Percentiles rank a stretch among this genome's conserved stretches.
These are phyloP conservation scores for Trichoderma aggressivum DNA, from an alignment of 2,329 filamentous ascomycete species.

Conservation along the genomic window DNA sequence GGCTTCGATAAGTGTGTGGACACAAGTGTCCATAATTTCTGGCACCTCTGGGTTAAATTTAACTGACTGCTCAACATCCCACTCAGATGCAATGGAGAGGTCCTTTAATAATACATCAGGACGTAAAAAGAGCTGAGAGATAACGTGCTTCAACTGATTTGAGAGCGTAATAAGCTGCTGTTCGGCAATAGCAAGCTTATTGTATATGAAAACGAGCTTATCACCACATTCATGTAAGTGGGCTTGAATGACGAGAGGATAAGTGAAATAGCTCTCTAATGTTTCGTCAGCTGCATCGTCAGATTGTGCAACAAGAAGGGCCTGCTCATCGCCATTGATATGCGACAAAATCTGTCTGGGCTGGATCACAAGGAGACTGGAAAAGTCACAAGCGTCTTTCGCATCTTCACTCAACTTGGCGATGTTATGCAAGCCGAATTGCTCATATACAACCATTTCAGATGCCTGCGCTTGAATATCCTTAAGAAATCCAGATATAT, in stretches of 20 bases:
- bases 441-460: conserved; percentile 25
- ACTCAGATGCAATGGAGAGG: not conserved
- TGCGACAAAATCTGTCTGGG: not conserved
- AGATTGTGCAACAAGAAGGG: not conserved
- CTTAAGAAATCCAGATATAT: not conserved
- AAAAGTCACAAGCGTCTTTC: conserved; percentile 8
- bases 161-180: conserved; percentile 5
- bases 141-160: not conserved
- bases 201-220: conserved; percentile 7
- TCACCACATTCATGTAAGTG: not conserved
- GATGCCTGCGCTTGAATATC: conserved; percentile 20
- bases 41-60: not conserved
- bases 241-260: conserved; percentile 10
- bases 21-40: conserved; percentile 27
- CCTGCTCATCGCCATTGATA: not conserved
- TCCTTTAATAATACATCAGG: not conserved
- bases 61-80: not conserved
- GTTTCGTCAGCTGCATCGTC: not conserved
- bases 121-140: not conserved
- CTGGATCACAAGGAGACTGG: conserved; percentile 7
- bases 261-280: conserved; percentile 10
- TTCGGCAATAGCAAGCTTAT: not conserved
- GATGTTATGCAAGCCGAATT: conserved; percentile 22
- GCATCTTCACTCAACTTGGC: conserved; percentile 1
- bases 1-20: conserved; percentile 18